Percentiles rank a stretch among this genome's conserved stretches.
Conservation (phyloP, 805 yeast genomes). For the Kurtzmaniella fragi region DNA sequence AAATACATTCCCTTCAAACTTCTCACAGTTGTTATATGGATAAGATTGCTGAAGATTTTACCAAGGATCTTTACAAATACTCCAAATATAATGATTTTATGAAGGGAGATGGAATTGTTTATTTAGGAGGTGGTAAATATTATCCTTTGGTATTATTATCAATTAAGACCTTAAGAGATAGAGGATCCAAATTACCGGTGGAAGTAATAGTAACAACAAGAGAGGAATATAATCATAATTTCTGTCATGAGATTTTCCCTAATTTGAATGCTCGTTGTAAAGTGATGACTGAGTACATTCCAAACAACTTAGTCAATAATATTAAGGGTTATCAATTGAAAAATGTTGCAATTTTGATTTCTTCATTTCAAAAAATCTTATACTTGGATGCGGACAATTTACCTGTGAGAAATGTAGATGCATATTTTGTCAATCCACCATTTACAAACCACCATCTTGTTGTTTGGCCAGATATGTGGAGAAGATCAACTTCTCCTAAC, state of each 20-base stretch:
- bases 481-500: conserved; percentile 33
- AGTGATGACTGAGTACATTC: conserved; percentile 45
- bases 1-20: conserved; percentile 12
- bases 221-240: conserved; percentile 26
- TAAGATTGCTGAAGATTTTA: conserved; percentile 18
- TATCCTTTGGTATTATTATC: conserved; percentile 31
- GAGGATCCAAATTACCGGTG: conserved; percentile 31
- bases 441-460: conserved; percentile 22
- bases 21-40: conserved; percentile 19
- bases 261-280: conserved; percentile 28
- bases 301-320: conserved; percentile 13
- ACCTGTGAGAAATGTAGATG: conserved; percentile 32
- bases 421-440: conserved; percentile 29
- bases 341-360: conserved; percentile 30
- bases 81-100: conserved; percentile 21
- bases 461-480: conserved; percentile 41
- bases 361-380: conserved; percentile 30
- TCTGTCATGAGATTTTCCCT: conserved; percentile 30
- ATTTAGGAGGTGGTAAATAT: conserved; percentile 32
- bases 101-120: conserved; percentile 38
- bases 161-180: conserved; percentile 25
- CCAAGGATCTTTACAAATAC: conserved; percentile 14
- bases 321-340: conserved; percentile 31
- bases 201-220: conserved; percentile 31
- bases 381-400: conserved; percentile 38